Base-by-base conservation (phyloP, 306 rosid genomes). In the Prunus dulcis region DNA sequence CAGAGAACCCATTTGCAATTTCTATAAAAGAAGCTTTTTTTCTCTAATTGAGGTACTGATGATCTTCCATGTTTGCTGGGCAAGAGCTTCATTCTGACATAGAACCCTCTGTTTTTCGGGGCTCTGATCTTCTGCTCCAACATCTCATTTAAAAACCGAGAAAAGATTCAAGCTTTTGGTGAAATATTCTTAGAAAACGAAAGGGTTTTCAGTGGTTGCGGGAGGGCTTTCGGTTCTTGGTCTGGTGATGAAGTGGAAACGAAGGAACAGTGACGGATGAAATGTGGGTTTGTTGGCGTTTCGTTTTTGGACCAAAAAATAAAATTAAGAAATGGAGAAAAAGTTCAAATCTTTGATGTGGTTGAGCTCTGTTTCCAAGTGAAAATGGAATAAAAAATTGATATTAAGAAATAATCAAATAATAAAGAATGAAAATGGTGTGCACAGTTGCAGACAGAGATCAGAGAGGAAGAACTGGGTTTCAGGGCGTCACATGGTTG, bases 1-100 rank as follows among this genome's bases (percentile, higher is more conserved):
- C 98, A 96, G 15, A 96, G 91, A n/a, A 96, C 34, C 86, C 87
- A 91, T 87, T 92, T 96, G 89, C 82, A 91, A 72, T 91, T 84
- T 56, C 64, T 80, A 78, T 69, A 80, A 34, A 91, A 85, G 71
- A 75, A 88, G 82, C 71, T 63, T 63, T 86, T 86, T 32, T 86
- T 85, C 23, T 92, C 93, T 27, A 63, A 17, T 70, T 89, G 91
- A 17, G 71, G 51, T 18, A 30, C 67, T 7, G 51, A 41, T 22
- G 97, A 85, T 8, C 25, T n/a, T 30, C 83, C 86, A 71, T 89
- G 81, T 80, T 88, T 95, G 73, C 61, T 43, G 67, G 79, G 87
- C 14, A 83, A 81, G 79, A 96, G 88, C 85, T 87, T 96, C 99
- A 96, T 96, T 73, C 75, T 89, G 2, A 92, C 89, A 73, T 88